Base-by-base conservation (phyloP, 495 filamentous ascomycete genomes). In the Viridothelium virens region DNA sequence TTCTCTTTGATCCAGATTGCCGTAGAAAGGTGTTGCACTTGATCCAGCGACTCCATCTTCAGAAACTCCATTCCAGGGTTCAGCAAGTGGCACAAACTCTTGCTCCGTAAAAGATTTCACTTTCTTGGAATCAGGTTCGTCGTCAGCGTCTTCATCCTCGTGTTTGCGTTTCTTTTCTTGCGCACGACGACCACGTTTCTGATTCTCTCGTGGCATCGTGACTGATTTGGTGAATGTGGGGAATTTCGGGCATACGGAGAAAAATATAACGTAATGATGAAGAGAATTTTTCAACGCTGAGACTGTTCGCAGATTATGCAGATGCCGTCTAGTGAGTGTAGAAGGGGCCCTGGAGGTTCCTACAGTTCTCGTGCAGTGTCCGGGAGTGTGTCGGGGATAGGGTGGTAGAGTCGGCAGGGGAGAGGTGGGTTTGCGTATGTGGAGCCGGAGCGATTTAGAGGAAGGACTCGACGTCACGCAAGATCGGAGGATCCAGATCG, bases 1-100 rank as follows among this genome's bases (percentile, higher is more conserved):
- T 77, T 98, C 95, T 67, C 92, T 82, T 66, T 91, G 85, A 71
- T 89, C 89, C 11, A 98, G 85, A 79, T 96, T 84, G 70, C 94
- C 94, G 72, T 91, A 97, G 79, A 96, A 98, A 2, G 84, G 82
- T 67, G 77, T 81, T 37, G 84, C 85, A 1, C 33, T 68, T 2
- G 71, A 68, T 38, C 62, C 65, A 31, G 67, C 36, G 31, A 34
- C 67, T 6, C 61, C 73, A 56, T 70, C 69, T 25, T 68, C 66
- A 48, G 64, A 65, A 44, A 67, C 70, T 56, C 34, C 67, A 38
- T 69, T 59, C 18, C 3, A 59, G 10, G 31, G n/a, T 48, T 56
- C 61, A 37, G 63, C 46, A n/a, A 67, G 39, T 14, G 65, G 61
- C 12, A 46, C 39, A 3, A 39, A 53, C n/a, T 66, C 53, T 34